Evolutionary conservation across 495 filamentous ascomycete species (phyloP).

Genomic region (Neurospora sp.): DNA sequence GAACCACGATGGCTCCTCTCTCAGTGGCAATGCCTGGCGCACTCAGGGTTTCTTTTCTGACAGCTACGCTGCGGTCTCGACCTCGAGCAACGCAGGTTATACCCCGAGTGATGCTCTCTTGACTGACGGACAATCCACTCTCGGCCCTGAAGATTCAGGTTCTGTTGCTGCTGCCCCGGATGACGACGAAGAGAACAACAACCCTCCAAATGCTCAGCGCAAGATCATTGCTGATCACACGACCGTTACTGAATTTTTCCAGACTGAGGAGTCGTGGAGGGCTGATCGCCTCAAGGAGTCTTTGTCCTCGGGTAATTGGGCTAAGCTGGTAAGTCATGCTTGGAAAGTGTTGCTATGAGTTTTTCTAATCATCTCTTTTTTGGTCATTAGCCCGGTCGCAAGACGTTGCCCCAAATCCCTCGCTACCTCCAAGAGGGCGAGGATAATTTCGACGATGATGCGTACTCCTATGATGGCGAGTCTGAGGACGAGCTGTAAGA

Average conservation of each 20-base stretch:
- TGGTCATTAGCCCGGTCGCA: not conserved
- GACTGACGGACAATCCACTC: not conserved
- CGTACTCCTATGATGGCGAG: not conserved
- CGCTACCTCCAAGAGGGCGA: not conserved
- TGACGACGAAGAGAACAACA: not conserved
- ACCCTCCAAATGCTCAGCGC: not conserved
- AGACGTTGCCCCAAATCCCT: not conserved
- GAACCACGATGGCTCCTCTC: not conserved
- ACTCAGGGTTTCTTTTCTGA: not conserved
- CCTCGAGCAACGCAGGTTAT: not conserved
- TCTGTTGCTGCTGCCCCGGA: not conserved
- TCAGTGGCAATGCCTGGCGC: not conserved
- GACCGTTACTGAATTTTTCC: not conserved
- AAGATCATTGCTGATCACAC: not conserved
- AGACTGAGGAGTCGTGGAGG: not conserved
- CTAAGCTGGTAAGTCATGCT: not conserved
- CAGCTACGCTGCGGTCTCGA: not conserved
- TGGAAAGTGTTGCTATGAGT: not conserved
- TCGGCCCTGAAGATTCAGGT: not conserved
- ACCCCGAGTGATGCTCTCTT: not conserved
- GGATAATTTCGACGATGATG: not conserved
- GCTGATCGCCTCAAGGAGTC: not conserved
- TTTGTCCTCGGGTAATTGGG: not conserved
- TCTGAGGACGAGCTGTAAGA: not conserved
- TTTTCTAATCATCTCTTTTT: not conserved